Conservation (phyloP, 768 basidiomycete genomes). For the Cubamyces lactineus region DNA sequence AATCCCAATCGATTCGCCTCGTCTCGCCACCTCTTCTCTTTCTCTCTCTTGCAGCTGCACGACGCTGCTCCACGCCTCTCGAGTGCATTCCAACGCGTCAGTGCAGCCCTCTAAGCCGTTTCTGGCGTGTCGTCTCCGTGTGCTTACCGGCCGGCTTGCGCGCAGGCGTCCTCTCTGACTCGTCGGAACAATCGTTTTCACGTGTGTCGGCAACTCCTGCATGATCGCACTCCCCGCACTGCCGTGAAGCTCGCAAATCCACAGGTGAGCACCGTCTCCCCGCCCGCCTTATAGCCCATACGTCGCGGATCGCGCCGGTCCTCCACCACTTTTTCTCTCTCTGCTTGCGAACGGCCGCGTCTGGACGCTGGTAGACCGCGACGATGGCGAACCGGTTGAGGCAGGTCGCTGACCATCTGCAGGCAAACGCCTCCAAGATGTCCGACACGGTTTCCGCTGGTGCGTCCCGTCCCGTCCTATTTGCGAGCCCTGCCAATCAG, state of each 20-base stretch:
- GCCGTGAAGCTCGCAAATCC: slow-evolving; percentile 3
- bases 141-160: slow-evolving; percentile 11
- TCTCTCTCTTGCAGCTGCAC: not conserved
- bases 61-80: not conserved
- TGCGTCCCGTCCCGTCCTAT: slow-evolving; percentile 35
- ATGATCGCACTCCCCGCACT: slow-evolving; percentile 18
- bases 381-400: slow-evolving; percentile 50
- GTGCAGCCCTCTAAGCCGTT: slow-evolving; percentile 4
- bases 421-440: slow-evolving; percentile 42
- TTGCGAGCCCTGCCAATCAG: slow-evolving; percentile 14
- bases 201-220: slow-evolving; percentile 19
- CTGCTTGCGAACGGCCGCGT: not conserved
- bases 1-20: slow-evolving; percentile 14
- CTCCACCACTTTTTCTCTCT: not conserved
- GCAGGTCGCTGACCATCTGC: slow-evolving; percentile 61
- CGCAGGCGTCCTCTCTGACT: not conserved
- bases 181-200: slow-evolving; percentile 23
- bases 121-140: slow-evolving; percentile 6
- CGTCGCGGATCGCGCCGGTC: not conserved
- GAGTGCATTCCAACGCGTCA: not conserved
- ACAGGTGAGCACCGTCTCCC: slow-evolving; percentile 12
- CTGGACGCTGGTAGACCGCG: not conserved
- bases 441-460: slow-evolving; percentile 45
- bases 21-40: not conserved
- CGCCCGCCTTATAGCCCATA: slow-evolving; percentile 8